Percentiles rank a stretch among this genome's conserved stretches.
phyloP scores from a whole-genome alignment of 495 filamentous ascomycete species.

The Xylaria cubensis region DNA sequence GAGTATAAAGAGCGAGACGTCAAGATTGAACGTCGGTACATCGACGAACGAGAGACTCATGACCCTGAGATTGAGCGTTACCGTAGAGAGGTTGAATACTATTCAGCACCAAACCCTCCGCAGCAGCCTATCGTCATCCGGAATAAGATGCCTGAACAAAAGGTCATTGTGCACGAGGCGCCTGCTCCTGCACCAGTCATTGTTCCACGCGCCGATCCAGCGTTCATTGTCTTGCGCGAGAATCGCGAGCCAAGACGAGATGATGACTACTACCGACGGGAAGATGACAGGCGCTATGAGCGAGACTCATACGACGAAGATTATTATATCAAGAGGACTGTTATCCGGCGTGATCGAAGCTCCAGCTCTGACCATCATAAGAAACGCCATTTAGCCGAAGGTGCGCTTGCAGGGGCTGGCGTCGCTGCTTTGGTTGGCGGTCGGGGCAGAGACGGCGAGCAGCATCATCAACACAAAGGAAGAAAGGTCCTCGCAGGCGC shows the following conservation, averaged over 20 bases:
- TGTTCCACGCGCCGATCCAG: constrained; percentile 67
- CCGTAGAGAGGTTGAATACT: constrained; percentile 73
- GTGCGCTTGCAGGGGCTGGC: constrained; percentile 80
- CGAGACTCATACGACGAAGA: constrained; percentile 55
- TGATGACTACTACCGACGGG: constrained; percentile 65
- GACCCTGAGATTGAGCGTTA: constrained; percentile 65
- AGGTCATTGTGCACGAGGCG: constrained; percentile 76
- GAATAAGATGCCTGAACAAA: constrained; percentile 65
- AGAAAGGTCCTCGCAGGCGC: constrained; percentile 81
- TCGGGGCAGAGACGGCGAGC: constrained; percentile 59
- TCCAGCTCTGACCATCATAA: constrained; percentile 66
- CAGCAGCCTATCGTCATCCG: constrained; percentile 68
- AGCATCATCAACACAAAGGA: constrained; percentile 64
- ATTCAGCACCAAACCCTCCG: constrained; percentile 59
- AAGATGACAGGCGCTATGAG: constrained; percentile 54
- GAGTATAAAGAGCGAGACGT: constrained; percentile 53
- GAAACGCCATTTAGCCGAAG: constrained; percentile 84
- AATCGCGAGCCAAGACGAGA: constrained; percentile 53
- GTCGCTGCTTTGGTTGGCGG: constrained; percentile 75
- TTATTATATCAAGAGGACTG: constrained; percentile 52
- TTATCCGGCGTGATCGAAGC: constrained; percentile 59
- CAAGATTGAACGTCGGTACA: constrained; percentile 52
- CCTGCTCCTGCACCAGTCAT: constrained; percentile 70
- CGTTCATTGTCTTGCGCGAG: constrained; percentile 72
- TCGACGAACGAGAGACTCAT: constrained; percentile 52